Percentiles rank a stretch among this genome's conserved stretches.
These are phyloP conservation scores for Aspergillus sp. DNA, from an alignment of 2,329 filamentous ascomycete genomes.

Conservation along the genomic window DNA sequence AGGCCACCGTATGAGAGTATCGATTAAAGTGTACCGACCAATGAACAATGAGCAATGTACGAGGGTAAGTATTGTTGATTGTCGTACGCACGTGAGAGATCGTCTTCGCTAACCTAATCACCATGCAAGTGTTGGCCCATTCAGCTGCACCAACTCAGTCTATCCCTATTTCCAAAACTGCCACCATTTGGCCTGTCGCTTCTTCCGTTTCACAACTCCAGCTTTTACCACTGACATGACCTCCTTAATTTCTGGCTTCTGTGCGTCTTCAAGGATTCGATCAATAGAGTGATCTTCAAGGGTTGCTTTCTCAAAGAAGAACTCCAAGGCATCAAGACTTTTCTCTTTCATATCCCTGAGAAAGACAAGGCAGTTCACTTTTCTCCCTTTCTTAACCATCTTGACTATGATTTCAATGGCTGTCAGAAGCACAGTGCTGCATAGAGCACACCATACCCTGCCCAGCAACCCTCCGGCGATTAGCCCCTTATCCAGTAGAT, in stretches of 20 bases:
- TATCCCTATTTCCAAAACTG: background rate
- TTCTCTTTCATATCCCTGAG: background rate
- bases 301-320: background rate
- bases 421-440: background rate
- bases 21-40: background rate
- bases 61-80: background rate
- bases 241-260: background rate
- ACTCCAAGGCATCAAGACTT: background rate
- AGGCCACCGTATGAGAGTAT: too few species aligned
- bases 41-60: background rate
- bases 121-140: background rate
- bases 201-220: background rate
- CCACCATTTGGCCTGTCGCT: background rate
- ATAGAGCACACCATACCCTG: background rate
- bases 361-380: background rate
- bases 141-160: background rate
- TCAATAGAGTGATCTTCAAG: background rate
- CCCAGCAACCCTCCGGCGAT: background rate
- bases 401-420: background rate
- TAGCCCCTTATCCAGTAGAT: background rate
- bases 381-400: background rate
- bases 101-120: background rate
- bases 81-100: background rate
- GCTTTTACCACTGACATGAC: background rate
- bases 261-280: background rate